phyloP scores from a whole-genome alignment of 2,329 filamentous ascomycete species.

The Fusarium sp. region DNA sequence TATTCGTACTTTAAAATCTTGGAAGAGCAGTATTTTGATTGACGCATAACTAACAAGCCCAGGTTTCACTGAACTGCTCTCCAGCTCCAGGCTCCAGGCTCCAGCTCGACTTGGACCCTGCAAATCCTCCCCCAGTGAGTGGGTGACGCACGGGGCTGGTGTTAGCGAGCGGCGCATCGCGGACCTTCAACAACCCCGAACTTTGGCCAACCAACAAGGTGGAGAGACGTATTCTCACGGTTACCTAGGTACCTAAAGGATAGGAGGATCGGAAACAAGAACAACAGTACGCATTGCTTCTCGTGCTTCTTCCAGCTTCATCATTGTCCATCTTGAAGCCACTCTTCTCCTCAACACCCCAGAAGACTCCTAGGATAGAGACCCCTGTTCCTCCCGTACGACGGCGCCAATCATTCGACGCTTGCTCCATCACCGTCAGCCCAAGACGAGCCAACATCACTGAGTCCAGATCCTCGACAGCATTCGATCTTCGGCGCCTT shows the following conservation, averaged over 20 bases:
- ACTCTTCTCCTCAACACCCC: slow-evolving; percentile 2
- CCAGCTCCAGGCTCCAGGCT: too few species aligned
- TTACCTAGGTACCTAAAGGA: not conserved
- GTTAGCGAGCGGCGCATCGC: slow-evolving; percentile 34
- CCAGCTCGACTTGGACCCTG: too few species aligned
- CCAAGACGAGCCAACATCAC: slow-evolving; percentile 29
- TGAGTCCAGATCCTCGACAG: slow-evolving; percentile 22
- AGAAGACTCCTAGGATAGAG: slow-evolving; percentile 30
- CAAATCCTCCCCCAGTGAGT: slow-evolving; percentile 26
- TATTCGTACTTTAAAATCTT: not conserved
- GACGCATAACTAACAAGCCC: not conserved
- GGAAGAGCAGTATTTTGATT: not conserved
- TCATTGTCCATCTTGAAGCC: not conserved
- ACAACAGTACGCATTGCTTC: not conserved
- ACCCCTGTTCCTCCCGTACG: slow-evolving; percentile 41
- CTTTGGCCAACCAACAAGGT: slow-evolving; percentile 2
- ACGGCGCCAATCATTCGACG: slow-evolving; percentile 43
- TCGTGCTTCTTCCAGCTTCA: not conserved
- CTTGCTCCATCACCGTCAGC: slow-evolving; percentile 35
- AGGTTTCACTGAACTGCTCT: too few species aligned
- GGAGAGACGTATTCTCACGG: not conserved
- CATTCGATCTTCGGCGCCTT: slow-evolving; percentile 33
- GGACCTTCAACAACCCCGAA: slow-evolving; percentile 32
- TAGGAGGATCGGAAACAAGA: not conserved
- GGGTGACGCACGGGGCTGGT: slow-evolving; percentile 42